Evolutionary conservation across 2,329 filamentous ascomycete genomes (phyloP).

Genomic region (Epichloe elymi): DNA sequence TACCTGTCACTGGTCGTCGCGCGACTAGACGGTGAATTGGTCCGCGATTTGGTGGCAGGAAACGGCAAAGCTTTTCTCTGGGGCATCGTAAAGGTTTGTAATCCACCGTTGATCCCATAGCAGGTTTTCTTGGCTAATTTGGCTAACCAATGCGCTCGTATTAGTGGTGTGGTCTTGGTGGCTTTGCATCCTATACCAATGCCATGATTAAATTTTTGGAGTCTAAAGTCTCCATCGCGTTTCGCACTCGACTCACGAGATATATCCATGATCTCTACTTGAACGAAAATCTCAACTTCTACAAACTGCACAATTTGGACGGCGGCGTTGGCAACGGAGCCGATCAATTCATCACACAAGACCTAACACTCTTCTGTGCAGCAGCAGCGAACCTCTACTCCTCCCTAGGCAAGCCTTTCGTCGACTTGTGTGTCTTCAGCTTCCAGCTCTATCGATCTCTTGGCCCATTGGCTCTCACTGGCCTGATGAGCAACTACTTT

Average conservation of each 20-base stretch:
- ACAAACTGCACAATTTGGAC: conserved; percentile 85
- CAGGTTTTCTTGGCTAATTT: neutral
- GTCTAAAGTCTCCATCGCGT: conserved; percentile 95
- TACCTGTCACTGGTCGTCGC: conserved; percentile 92
- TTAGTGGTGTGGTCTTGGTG: conserved; percentile 83
- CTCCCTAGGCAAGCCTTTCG: conserved; percentile 89
- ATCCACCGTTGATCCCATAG: neutral
- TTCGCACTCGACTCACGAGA: conserved; percentile 82
- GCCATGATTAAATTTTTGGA: conserved; percentile 99
- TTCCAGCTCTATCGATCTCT: conserved; percentile 91
- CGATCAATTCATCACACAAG: conserved; percentile 96
- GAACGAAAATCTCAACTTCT: conserved; percentile 90
- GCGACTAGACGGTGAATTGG: conserved; percentile 86
- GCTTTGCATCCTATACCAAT: conserved; percentile 91
- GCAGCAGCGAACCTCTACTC: conserved; percentile 89
- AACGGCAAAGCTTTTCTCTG: conserved; percentile 79
- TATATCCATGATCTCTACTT: conserved; percentile 97
- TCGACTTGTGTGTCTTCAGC: conserved; percentile 97
- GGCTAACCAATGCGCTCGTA: conserved; percentile 2
- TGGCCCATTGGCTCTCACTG: conserved; percentile 74
- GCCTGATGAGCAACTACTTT: conserved; percentile 85
- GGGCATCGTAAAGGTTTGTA: conserved; percentile 64
- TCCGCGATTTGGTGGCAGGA: conserved; percentile 88
- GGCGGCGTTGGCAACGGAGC: conserved; percentile 84
- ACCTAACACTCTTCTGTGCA: conserved; percentile 88